These are phyloP conservation scores for Coniochaeta sp. DNA, from an alignment of 2,329 filamentous ascomycete genomes.

Conservation along the genomic window DNA sequence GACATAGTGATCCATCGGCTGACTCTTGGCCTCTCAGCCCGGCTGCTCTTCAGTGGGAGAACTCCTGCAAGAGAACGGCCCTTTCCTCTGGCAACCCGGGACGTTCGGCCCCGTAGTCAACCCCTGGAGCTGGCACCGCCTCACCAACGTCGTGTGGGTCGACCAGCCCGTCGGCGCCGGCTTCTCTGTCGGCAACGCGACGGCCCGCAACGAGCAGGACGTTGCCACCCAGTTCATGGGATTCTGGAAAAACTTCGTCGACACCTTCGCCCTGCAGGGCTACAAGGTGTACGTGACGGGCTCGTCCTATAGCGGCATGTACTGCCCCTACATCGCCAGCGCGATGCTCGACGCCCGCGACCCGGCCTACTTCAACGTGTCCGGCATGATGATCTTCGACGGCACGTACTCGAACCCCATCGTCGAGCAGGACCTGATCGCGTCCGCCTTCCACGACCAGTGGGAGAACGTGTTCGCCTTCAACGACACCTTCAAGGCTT, in stretches of 20 bases:
- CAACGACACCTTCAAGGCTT: conserved; percentile 34
- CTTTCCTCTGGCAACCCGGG: conserved; percentile 60
- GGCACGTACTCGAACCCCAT: conserved; percentile 41
- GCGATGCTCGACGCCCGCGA: conserved; percentile 63
- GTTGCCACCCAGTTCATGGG: conserved; percentile 61
- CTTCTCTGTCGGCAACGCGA: conserved; percentile 56
- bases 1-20: no score
- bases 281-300: conserved; percentile 64
- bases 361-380: conserved; percentile 55
- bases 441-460: conserved; percentile 48
- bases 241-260: conserved; percentile 68
- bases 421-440: conserved; percentile 32
- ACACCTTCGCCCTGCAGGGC: conserved; percentile 55
- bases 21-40: conserved; percentile 21
- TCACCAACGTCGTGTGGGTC: conserved; percentile 69
- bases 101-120: conserved; percentile 56
- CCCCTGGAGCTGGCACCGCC: conserved; percentile 60
- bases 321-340: conserved; percentile 61
- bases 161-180: conserved; percentile 59
- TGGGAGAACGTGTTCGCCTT: conserved; percentile 51
- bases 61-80: conserved; percentile 67
- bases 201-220: conserved; percentile 55
- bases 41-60: conserved; percentile 54
- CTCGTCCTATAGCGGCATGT: conserved; percentile 54
- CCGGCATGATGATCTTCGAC: conserved; percentile 62